Conservation (phyloP, 1,284 basidiomycete species). For the Trichosporon asahii region DNA sequence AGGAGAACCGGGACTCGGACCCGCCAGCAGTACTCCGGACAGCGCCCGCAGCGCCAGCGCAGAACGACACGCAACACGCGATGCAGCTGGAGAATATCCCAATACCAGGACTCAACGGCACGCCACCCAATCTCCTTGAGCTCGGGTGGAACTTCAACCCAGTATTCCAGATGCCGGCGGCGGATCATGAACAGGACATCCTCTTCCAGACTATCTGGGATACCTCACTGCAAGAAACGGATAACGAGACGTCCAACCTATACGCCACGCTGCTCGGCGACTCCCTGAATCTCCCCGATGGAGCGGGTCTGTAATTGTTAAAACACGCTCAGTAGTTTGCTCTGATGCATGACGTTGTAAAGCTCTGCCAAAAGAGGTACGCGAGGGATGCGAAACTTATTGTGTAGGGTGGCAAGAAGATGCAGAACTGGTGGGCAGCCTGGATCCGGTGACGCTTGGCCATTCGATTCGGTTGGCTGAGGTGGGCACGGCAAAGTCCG, state of each 20-base stretch:
- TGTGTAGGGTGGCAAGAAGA: too few species aligned
- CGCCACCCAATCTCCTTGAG: neutral
- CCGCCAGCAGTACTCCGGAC: too few species aligned
- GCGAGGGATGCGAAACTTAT: too few species aligned
- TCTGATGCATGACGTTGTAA: neutral
- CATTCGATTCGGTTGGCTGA: neutral
- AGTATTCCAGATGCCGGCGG: constrained; percentile 18
- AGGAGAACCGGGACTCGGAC: neutral
- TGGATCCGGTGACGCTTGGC: neutral
- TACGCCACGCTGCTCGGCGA: neutral
- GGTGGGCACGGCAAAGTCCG: neutral
- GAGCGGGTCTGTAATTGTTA: neutral
- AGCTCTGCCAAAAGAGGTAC: too few species aligned
- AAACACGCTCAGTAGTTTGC: too few species aligned
- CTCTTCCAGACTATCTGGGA: constrained; percentile 24
- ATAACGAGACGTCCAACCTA: neutral
- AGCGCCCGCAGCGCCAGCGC: too few species aligned
- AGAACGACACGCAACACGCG: too few species aligned
- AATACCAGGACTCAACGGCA: neutral
- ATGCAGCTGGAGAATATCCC: neutral
- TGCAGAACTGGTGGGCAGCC: neutral
- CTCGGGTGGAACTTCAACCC: constrained; percentile 19
- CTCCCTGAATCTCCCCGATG: neutral
- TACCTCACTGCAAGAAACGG: neutral
- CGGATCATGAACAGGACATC: constrained; percentile 20